Conservation (phyloP, 129 eudicot species). For the Rutidosis leptorrhynchoides region DNA sequence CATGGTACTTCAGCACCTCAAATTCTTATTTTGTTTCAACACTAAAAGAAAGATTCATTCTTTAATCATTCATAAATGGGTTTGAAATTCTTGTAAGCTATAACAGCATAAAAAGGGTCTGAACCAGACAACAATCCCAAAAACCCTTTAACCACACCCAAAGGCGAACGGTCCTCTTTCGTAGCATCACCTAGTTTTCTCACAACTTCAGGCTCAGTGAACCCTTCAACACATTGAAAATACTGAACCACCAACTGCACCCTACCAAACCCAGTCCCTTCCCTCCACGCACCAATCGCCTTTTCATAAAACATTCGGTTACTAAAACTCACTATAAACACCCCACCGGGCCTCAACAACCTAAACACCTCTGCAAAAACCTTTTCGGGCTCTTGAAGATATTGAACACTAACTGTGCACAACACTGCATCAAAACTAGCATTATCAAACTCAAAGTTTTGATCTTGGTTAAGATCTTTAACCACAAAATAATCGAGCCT, state of each 20-base stretch:
- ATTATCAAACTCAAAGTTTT: conserved; percentile 45
- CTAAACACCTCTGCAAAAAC: conserved; percentile 75
- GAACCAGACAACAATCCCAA: conserved; percentile 53
- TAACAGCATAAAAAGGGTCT: conserved; percentile 79
- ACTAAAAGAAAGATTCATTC: not conserved
- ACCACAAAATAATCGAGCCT: conserved; percentile 71
- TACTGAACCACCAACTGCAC: conserved; percentile 75
- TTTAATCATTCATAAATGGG: conserved; percentile 42
- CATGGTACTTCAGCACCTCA: not conserved
- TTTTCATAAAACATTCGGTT: conserved; percentile 76
- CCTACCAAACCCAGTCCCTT: conserved; percentile 62
- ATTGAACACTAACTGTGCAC: conserved; percentile 87
- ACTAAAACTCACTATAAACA: conserved; percentile 81
- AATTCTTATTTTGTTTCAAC: not conserved
- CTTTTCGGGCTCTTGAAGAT: conserved; percentile 87
- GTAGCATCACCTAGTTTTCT: conserved; percentile 34
- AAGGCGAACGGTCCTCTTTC: conserved; percentile 33
- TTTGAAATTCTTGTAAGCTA: conserved; percentile 74
- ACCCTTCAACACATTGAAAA: conserved; percentile 78
- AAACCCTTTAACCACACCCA: conserved; percentile 46
- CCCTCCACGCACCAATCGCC: conserved; percentile 75
- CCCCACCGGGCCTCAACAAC: conserved; percentile 78
- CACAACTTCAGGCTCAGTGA: conserved; percentile 65
- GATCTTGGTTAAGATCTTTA: conserved; percentile 78
- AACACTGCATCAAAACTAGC: conserved; percentile 74